phyloP scores from a whole-genome alignment of 2,329 filamentous ascomycete genomes.

The Cadophora luteo-olivacea region DNA sequence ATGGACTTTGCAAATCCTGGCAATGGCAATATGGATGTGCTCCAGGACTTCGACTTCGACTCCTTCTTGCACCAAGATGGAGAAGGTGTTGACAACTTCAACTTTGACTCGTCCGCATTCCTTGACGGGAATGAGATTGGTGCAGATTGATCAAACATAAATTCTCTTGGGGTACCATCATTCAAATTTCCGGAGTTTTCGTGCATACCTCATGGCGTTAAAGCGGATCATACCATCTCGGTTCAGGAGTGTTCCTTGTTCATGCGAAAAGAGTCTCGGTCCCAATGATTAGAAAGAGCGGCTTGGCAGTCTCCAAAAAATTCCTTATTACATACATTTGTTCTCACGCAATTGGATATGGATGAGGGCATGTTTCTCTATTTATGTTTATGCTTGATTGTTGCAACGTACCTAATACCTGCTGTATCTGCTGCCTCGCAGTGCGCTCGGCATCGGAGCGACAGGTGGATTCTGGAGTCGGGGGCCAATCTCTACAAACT shows the following conservation, averaged over 20 bases:
- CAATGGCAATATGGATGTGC: conserved; percentile 58
- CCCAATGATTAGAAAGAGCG: conserved; percentile 41
- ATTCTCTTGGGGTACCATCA: conserved; percentile 31
- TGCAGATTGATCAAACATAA: conserved; percentile 52
- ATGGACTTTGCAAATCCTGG: conserved; percentile 64
- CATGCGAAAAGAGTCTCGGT: conserved; percentile 43
- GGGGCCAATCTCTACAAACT: conserved; percentile 36
- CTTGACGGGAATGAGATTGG: conserved; percentile 65
- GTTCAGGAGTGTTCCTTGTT: conserved; percentile 39
- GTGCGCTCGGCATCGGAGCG: conserved; percentile 34
- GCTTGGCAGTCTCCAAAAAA: conserved; percentile 38
- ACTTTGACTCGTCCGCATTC: conserved; percentile 59
- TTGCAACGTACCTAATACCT: conserved; percentile 42
- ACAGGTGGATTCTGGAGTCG: conserved; percentile 38
- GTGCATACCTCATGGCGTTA: conserved; percentile 45
- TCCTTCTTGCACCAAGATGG: conserved; percentile 68
- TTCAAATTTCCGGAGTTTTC: conserved; percentile 44
- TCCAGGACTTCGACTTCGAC: conserved; percentile 73
- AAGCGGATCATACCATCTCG: conserved; percentile 43
- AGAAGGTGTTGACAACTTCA: conserved; percentile 55
- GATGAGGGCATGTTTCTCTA: conserved; percentile 34
- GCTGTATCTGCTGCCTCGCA: conserved; percentile 35
- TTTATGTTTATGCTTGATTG: conserved; percentile 41
- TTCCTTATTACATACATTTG: conserved; percentile 39
- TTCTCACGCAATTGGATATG: conserved; percentile 38